Evolutionary conservation across 495 filamentous ascomycete species (phyloP), one percentile per base, ranked within the genome.

Genomic region (Hypoxylon trugodes): DNA sequence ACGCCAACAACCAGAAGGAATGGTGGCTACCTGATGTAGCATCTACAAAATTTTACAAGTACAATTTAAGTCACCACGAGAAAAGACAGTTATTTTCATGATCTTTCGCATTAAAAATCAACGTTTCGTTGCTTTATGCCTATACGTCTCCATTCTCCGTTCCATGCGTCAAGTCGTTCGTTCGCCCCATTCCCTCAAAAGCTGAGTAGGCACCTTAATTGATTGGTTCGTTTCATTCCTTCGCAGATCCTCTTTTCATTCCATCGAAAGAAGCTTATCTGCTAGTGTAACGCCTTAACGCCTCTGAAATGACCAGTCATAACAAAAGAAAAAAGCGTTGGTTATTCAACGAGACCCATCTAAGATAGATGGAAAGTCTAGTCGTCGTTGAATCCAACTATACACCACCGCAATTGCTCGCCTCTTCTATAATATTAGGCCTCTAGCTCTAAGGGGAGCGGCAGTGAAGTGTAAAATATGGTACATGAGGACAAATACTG

Each of bases 391-490:
- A 33, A 61, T 54, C 58, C 41, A 61, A 54, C 38, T 41, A 26
- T 18, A 13, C 54, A 40, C 49, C 42, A 46, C 51, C 48, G 41
- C 61, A 65, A 65, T 55, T 55, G 54, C 61, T 65, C 55, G 36
- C 61, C 49, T 12, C 38, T 49, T 59, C 49, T 66, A 66, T 65
- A 43, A 30, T 35, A 49, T 59, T 53, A 49, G 42, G 8, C 26
- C 61, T 53, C 61, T 62, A 41, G 16, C 41, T 53, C 40, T 41
- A 48, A 25, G 41, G 30, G 15, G 32, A 30, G 36, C 18, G 32
- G 25, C n/a, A 15, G 38, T 36, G 26, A 24, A 9, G 13, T 18
- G 32, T 26, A 33, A 48, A 52, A 43, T 55, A 61, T 66, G 13
- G 38, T 58, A 48, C 48, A 63, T 33, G 48, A n/a, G 18, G 15